Evolutionary conservation across 805 yeast species (phyloP), one percentile per base, ranked within the genome.

Genomic region (Cyberlindnera lachancei): DNA sequence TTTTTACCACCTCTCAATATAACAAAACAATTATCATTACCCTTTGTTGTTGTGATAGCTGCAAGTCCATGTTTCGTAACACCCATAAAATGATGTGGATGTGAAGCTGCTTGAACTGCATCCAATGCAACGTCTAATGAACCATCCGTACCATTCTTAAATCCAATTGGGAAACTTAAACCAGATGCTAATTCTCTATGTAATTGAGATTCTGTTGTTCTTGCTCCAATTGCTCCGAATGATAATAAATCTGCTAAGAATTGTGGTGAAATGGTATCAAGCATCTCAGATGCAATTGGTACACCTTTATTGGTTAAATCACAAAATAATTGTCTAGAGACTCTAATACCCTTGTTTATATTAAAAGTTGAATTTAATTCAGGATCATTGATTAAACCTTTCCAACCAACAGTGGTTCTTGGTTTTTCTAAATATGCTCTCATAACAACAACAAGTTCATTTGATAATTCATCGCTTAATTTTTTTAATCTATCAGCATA

Each of bases 371-470:
- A 82, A 61, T 90, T 85, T 40, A 90, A 75, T 53, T 90, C 95
- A 29, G 98, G 98, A 62, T 90, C 98, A 60, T 90, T 90, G 57
- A 90, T 87, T 52, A 90, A 69, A 51, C 98, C 98, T 64, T 90
- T 90, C 98, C 98, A 90, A 44, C 98, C 98, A 34, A 90, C 97
- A 16, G 97, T 90, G 42, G 98, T 90, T 69, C 98, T 81, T 52
- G 98, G 98, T 64, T 90, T 90, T 65, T 90, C 98, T 47, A 90
- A 70, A 71, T 90, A 90, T 6, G 97, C 97, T 67, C 98, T 81
- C 98, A 90, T 90, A 43, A 90, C 73, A 37, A 90, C 73, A 35
- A 79, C 81, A 35, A 90, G 68, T 45, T 90, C 97, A 34, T 68
- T 74, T 40, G 75, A 59, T 42, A 84, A 70, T 58, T 83, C 84